These are phyloP conservation scores for Phytophthora chlamydospora DNA, from an alignment of 352 stramenopile species.

Conservation along the genomic window DNA sequence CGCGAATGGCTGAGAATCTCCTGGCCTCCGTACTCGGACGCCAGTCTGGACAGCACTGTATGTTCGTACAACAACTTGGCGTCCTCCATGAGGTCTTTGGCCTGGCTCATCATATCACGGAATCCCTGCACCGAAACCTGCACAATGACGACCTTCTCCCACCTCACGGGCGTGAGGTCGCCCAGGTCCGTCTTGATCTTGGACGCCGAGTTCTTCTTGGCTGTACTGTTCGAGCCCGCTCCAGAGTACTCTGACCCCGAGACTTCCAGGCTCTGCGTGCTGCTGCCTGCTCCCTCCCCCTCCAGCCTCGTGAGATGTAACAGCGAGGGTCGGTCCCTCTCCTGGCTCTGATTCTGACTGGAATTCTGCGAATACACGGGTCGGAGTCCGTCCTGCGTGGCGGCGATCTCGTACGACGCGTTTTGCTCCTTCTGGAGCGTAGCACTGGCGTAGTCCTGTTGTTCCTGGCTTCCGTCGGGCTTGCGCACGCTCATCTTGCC, in stretches of 20 bases:
- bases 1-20: conserved; percentile 80
- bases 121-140: conserved; percentile 88
- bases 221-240: conserved; percentile 23
- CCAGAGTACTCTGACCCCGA: conserved; percentile 44
- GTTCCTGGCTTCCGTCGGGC: conserved; percentile 18
- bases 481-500: conserved; percentile 40
- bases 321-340: conserved; percentile 26
- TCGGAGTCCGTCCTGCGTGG: conserved; percentile 12
- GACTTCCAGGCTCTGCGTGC: conserved; percentile 30
- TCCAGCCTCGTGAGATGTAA: conserved; percentile 30
- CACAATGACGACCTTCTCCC: conserved; percentile 85
- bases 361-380: conserved; percentile 11
- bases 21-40: conserved; percentile 83
- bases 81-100: conserved; percentile 88
- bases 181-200: conserved; percentile 87
- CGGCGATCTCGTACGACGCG: conserved; percentile 21
- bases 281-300: conserved; percentile 29
- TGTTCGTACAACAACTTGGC: conserved; percentile 88
- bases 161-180: conserved; percentile 73
- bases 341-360: conserved; percentile 16
- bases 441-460: conserved; percentile 20
- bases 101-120: conserved; percentile 72
- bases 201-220: conserved; percentile 58
- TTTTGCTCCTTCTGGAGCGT: conserved; percentile 30
- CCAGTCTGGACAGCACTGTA: conserved; percentile 82